Percentiles rank a stretch among this genome's conserved stretches.
These are phyloP conservation scores for Candida yuanshanica DNA, from an alignment of 805 yeast genomes.

Conservation along the genomic window DNA sequence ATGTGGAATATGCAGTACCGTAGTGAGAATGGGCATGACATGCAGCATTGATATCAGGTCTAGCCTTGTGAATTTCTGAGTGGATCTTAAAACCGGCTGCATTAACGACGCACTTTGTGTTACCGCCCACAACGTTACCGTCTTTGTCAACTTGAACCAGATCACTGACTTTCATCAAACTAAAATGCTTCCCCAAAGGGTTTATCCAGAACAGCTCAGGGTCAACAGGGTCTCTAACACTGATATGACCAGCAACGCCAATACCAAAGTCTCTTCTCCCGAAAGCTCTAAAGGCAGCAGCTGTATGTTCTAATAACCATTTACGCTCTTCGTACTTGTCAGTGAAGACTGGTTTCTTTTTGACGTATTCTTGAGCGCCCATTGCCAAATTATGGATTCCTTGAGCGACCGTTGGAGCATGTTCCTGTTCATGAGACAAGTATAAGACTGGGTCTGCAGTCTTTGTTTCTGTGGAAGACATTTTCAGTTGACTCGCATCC, in stretches of 20 bases:
- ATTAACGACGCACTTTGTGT: conserved; percentile 45
- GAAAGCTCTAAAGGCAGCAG: conserved; percentile 78
- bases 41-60: conserved; percentile 69
- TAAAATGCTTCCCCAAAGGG: conserved; percentile 78
- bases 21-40: conserved; percentile 63
- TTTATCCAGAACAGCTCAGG: conserved; percentile 86
- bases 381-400: conserved; percentile 59
- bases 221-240: conserved; percentile 77
- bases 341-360: conserved; percentile 45
- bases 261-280: conserved; percentile 73
- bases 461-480: conserved; percentile 1
- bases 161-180: conserved; percentile 51
- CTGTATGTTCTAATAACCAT: conserved; percentile 67
- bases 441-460: conserved; percentile 1
- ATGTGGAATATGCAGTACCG: conserved; percentile 62
- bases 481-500: too few relatives aligned
- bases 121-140: conserved; percentile 59
- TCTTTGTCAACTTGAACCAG: conserved; percentile 59
- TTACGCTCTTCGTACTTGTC: conserved; percentile 44
- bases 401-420: conserved; percentile 24
- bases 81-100: conserved; percentile 70
- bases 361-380: conserved; percentile 43
- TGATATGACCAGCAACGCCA: conserved; percentile 83
- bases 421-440: neutral
- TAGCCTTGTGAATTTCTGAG: conserved; percentile 57